Conservation (phyloP, 768 basidiomycete genomes). For the Boletus vinaceobasis region DNA sequence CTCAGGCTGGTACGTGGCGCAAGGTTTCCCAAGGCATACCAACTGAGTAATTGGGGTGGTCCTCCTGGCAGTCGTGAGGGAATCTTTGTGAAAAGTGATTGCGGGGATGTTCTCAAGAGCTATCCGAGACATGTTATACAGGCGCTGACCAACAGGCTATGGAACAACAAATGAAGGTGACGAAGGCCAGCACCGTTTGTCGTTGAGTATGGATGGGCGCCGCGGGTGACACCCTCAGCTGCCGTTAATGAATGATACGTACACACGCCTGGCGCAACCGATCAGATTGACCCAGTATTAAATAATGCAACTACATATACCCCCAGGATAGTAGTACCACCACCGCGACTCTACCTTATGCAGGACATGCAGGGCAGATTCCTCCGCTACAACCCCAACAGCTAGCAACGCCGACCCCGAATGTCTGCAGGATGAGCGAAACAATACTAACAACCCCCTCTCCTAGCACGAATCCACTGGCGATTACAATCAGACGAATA, state of each 20-base stretch:
- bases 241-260: slow-evolving; percentile 6
- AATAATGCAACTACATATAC: too few species aligned
- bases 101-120: slow-evolving; percentile 69
- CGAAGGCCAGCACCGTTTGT: background rate
- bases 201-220: background rate
- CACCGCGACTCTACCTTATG: slow-evolving; percentile 17
- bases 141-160: background rate
- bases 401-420: slow-evolving; percentile 70
- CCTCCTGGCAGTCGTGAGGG: slow-evolving; percentile 62
- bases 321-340: background rate
- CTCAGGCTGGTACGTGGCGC: slow-evolving; percentile 74
- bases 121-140: slow-evolving; percentile 56
- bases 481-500: slow-evolving; percentile 79
- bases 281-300: background rate
- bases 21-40: slow-evolving; percentile 75
- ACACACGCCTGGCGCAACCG: slow-evolving; percentile 2
- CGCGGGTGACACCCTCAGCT: background rate
- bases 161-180: background rate
- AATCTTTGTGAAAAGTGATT: slow-evolving; percentile 74
- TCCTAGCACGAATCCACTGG: slow-evolving; percentile 93
- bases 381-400: slow-evolving; percentile 87
- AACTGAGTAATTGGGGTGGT: slow-evolving; percentile 73
- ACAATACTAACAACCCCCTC: slow-evolving; percentile 89
- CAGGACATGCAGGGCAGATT: slow-evolving; percentile 66
- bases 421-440: slow-evolving; percentile 67